Conservation (phyloP, 257 asterid genomes). For the Cruciata laevipes region DNA sequence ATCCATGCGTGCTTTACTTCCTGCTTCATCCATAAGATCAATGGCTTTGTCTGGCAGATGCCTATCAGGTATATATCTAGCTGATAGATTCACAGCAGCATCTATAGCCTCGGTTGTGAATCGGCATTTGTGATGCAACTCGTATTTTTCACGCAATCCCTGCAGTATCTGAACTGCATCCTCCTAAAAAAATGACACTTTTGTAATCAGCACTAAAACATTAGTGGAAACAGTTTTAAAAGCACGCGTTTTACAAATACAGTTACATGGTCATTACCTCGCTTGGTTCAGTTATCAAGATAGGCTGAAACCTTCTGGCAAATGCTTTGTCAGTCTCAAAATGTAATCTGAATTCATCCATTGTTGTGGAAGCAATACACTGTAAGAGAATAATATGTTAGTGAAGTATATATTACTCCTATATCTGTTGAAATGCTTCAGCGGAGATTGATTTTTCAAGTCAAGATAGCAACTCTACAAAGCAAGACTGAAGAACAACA, state of each 20-base stretch:
- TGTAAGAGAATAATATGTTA: constrained; percentile 29
- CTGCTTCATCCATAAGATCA: constrained; percentile 97
- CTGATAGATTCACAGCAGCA: constrained; percentile 90
- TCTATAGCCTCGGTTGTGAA: constrained; percentile 82
- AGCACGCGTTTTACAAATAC: constrained; percentile 1
- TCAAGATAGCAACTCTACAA: not conserved
- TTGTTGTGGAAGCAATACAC: constrained; percentile 96
- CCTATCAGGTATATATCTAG: constrained; percentile 84
- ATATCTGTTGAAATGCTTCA: constrained; percentile 13
- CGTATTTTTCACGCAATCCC: constrained; percentile 87
- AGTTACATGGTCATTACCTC: constrained; percentile 37
- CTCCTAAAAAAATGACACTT: constrained; percentile 36
- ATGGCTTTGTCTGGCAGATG: constrained; percentile 97
- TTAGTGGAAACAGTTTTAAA: not conserved
- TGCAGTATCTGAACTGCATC: constrained; percentile 77
- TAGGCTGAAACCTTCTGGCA: constrained; percentile 94
- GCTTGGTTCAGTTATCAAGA: constrained; percentile 71
- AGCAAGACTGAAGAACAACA: not conserved
- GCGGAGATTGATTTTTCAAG: not conserved
- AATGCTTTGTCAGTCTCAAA: constrained; percentile 92
- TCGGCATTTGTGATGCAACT: constrained; percentile 73
- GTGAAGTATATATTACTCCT: too few relatives aligned
- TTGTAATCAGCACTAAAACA: constrained; percentile 4
- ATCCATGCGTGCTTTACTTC: constrained; percentile 94
- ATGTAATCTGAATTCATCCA: constrained; percentile 83